A percentile compares a stretch with the other conserved stretches of the same genome.
phyloP scores from a whole-genome alignment of 2,329 filamentous ascomycete species.

The Cordyceps cicadae region DNA sequence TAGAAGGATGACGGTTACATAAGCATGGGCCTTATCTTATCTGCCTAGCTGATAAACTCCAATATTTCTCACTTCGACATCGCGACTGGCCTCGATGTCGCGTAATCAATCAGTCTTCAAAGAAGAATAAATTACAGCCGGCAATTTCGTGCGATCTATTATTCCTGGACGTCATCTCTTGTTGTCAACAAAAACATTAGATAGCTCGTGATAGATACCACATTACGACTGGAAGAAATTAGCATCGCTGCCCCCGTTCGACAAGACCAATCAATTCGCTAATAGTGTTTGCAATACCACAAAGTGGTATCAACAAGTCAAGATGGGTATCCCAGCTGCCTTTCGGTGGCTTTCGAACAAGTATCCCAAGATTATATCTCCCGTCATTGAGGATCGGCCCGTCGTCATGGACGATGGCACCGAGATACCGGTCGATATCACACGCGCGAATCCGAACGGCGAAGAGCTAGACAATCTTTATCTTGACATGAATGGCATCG shows the following conservation, averaged over 20 bases:
- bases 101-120: background rate
- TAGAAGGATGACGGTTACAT: background rate
- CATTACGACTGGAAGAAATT: background rate
- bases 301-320: conserved; percentile 16
- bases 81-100: background rate
- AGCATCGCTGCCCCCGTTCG: background rate
- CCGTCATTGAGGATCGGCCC: conserved; percentile 79
- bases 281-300: background rate
- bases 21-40: conserved; percentile 7
- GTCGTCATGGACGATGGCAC: conserved; percentile 72
- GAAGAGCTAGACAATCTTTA: conserved; percentile 98
- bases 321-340: conserved; percentile 91
- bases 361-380: conserved; percentile 93
- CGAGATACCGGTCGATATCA: conserved; percentile 76
- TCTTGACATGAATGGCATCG: conserved; percentile 98
- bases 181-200: background rate
- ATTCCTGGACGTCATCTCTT: background rate
- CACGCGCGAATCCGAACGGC: conserved; percentile 84
- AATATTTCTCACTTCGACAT: background rate
- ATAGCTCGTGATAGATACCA: conserved; percentile 1
- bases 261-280: background rate
- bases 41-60: background rate
- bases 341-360: conserved; percentile 96
- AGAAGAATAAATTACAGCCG: background rate
- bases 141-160: background rate